phyloP scores from a whole-genome alignment of 306 rosid genomes.

The Canavalia gladiata region DNA sequence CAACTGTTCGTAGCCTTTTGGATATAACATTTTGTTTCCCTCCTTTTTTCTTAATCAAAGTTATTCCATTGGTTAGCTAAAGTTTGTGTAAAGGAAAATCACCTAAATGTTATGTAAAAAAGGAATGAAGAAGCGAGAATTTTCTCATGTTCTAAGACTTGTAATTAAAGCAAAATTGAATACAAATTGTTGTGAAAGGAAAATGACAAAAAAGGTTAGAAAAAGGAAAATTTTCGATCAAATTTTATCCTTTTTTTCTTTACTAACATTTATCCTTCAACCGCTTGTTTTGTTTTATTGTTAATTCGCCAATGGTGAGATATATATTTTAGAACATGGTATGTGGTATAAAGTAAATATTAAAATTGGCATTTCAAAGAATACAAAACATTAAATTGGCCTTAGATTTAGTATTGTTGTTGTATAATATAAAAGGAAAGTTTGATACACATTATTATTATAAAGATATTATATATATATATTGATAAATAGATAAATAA shows the following conservation, averaged over 20 bases:
- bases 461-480: too few species aligned
- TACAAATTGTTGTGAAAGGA: neutral
- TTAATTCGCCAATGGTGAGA: too few species aligned
- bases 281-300: neutral
- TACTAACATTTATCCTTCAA: neutral
- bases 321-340: neutral
- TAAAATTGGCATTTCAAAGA: too few species aligned
- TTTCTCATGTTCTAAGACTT: neutral
- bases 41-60: neutral
- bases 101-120: neutral
- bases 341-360: neutral
- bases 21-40: conserved; percentile 12
- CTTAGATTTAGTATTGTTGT: too few species aligned
- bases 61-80: conserved; percentile 7
- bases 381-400: too few species aligned
- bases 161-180: neutral
- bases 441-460: too few species aligned
- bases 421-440: too few species aligned
- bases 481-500: too few species aligned
- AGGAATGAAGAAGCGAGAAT: neutral
- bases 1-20: neutral
- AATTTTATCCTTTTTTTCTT: neutral
- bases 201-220: too few species aligned
- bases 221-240: neutral
- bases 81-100: neutral